Percentiles rank a stretch among this genome's conserved stretches.
phyloP scores from a whole-genome alignment of 2,329 filamentous ascomycete species.

The Grosmannia penicillata region DNA sequence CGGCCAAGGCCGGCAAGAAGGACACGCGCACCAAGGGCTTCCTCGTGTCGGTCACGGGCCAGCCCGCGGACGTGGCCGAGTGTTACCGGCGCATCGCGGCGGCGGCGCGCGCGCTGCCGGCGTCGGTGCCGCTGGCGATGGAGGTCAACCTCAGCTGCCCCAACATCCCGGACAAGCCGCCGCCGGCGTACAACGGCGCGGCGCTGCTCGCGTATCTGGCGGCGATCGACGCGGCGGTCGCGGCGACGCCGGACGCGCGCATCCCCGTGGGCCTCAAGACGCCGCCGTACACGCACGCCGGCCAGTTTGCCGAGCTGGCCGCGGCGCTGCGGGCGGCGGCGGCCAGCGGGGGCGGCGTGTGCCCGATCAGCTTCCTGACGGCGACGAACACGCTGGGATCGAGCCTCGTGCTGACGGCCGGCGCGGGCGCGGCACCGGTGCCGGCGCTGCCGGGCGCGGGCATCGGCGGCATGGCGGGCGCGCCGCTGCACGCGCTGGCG shows the following conservation, averaged over 20 bases:
- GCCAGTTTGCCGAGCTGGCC: slow-evolving; percentile 46
- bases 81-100: slow-evolving; percentile 37
- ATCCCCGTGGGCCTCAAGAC: slow-evolving; percentile 51
- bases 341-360: slow-evolving; percentile 12
- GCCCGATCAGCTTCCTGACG: slow-evolving; percentile 52
- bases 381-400: slow-evolving; percentile 60
- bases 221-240: slow-evolving; percentile 18
- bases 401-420: slow-evolving; percentile 39
- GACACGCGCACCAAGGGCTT: slow-evolving; percentile 34
- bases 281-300: slow-evolving; percentile 59
- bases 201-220: slow-evolving; percentile 40
- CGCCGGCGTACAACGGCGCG: slow-evolving; percentile 49
- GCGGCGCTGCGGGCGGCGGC: slow-evolving; percentile 26
- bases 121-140: slow-evolving; percentile 41
- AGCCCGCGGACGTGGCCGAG: slow-evolving; percentile 35
- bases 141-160: slow-evolving; percentile 71
- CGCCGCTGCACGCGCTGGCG: slow-evolving; percentile 56
- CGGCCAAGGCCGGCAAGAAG: slow-evolving; percentile 1
- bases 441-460: slow-evolving; percentile 39
- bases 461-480: slow-evolving; percentile 58
- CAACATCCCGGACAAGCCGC: slow-evolving; percentile 54
- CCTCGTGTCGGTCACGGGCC: slow-evolving; percentile 58
- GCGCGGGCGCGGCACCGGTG: slow-evolving; percentile 13
- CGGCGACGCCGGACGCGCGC: slow-evolving; percentile 5
- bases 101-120: slow-evolving; percentile 19